Percentiles rank a stretch among this genome's conserved stretches.
Conservation (phyloP, 1,284 basidiomycete genomes). For the Entoloma clypeatum region DNA sequence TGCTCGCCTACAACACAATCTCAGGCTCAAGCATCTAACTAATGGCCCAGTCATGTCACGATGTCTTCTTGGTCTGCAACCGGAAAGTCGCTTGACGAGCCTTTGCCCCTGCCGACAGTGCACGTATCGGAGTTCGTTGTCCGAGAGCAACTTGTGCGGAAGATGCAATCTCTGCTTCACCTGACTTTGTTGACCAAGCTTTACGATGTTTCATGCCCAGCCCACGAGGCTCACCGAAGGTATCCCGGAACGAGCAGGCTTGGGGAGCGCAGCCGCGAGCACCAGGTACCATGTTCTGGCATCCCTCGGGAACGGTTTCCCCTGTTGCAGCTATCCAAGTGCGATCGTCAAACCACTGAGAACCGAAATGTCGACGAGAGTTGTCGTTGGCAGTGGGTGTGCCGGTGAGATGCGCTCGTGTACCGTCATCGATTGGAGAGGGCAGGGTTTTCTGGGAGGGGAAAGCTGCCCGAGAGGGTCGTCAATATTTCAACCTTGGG, state of each 20-base stretch:
- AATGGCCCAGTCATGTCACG: constrained; percentile 18
- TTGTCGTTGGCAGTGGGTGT: constrained; percentile 12
- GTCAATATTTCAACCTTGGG: not conserved
- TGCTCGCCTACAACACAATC: too few relatives aligned
- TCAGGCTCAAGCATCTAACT: too few relatives aligned
- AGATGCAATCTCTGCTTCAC: constrained; percentile 19
- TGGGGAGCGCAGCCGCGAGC: constrained; percentile 23
- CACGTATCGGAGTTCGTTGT: constrained; percentile 18
- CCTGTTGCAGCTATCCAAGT: constrained; percentile 19
- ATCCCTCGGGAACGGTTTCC: constrained; percentile 15
- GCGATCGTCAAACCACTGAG: constrained; percentile 16
- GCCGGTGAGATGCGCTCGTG: constrained; percentile 18
- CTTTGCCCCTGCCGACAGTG: constrained; percentile 16
- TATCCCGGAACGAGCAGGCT: constrained; percentile 20
- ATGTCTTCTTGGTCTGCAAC: constrained; percentile 17
- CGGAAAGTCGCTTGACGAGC: constrained; percentile 19
- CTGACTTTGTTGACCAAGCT: constrained; percentile 20
- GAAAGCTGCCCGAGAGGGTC: constrained; percentile 7
- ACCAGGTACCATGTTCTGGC: constrained; percentile 22
- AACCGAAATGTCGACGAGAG: constrained; percentile 16
- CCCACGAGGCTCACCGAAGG: constrained; percentile 14
- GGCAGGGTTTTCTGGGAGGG: constrained; percentile 17
- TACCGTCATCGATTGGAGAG: constrained; percentile 19
- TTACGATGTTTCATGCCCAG: constrained; percentile 18
- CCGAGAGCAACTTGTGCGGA: constrained; percentile 19